phyloP scores from a whole-genome alignment of 1,284 basidiomycete genomes.

The Somion occarium region DNA sequence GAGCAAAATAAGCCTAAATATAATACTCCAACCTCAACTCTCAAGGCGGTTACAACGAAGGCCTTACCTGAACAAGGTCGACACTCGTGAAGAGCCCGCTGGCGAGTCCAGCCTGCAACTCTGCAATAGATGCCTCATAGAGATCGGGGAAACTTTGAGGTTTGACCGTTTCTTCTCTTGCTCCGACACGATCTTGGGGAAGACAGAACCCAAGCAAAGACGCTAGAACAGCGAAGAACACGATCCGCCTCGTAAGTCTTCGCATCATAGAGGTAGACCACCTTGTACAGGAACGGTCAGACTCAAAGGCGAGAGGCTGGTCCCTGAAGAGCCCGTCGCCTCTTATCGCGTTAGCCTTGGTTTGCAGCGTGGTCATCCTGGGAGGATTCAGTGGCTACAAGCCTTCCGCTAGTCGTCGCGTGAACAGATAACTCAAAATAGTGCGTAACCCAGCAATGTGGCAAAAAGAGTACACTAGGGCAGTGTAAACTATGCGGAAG shows the following conservation, averaged over 20 bases:
- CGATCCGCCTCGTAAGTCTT: background rate
- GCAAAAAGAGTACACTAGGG: too few species aligned
- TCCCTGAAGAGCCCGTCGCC: background rate
- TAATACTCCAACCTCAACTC: too few species aligned
- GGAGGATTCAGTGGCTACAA: background rate
- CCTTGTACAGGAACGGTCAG: too few species aligned
- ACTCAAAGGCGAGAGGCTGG: too few species aligned
- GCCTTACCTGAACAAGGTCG: slow-evolving; percentile 36
- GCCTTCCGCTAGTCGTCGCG: background rate
- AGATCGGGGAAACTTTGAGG: slow-evolving; percentile 29
- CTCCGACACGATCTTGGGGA: background rate
- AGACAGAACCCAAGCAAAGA: background rate
- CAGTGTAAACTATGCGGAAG: too few species aligned
- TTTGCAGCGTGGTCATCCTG: background rate
- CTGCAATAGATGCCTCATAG: slow-evolving; percentile 38
- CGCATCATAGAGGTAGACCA: background rate
- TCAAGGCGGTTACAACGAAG: too few species aligned
- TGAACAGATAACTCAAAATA: background rate
- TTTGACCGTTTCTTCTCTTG: background rate
- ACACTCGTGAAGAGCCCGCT: slow-evolving; percentile 35
- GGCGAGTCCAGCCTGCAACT: slow-evolving; percentile 34
- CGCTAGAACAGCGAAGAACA: background rate
- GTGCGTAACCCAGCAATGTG: too few species aligned
- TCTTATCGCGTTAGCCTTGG: background rate
- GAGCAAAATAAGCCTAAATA: slow-evolving; percentile 57